Evolutionary conservation across 805 yeast genomes (phyloP), one percentile per base, ranked within the genome.

Genomic region (Maudiozyma pseudohumilis): DNA sequence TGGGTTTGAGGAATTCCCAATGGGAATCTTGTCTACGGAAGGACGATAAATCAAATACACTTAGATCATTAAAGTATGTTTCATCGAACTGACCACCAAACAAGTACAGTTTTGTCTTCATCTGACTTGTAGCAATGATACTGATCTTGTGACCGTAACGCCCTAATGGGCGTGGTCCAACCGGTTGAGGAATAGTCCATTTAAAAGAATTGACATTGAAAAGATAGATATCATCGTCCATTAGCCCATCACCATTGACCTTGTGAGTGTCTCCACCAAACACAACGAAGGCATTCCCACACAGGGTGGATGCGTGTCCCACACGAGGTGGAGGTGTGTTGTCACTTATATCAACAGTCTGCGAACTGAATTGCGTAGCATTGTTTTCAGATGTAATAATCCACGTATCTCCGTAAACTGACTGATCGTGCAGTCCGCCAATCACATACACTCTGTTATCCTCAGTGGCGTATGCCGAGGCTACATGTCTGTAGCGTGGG

Each of bases 351-450:
- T 81, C 84, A 35, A 80, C 50, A 66, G 80, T 36, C 70, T 59
- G 32, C 64, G 76, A 53, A 52, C 61, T 47, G 49, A 68, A 39
- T 45, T 42, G 25, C 60, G 61, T 38, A 59, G 69, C 55, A 36
- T 59, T 52, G 8, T 68, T 66, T 33, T 50, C 43, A 5, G 60
- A 57, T 44, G 73, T 73, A 40, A 89, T 68, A 41, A 81, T 77
- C 99, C 99, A 92, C 46, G 95, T 77, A 58, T 92, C 98, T 34
- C 95, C 96, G 59, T 82, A 85, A 5, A 89, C 96, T 15, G 89
- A 79, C 39, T 85, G 84, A 38, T 88, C 95, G 53, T 88, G 80
- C 34, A 92, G 67, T 7, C 99, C 99, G 29, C 99, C 98, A 85
- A 92, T 88, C 17, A 92, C 70, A 55, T 75, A 86, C 16, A 87